These are phyloP conservation scores for Talaromyces albobiverticillius DNA, from an alignment of 2,329 filamentous ascomycete species.

Conservation along the genomic window DNA sequence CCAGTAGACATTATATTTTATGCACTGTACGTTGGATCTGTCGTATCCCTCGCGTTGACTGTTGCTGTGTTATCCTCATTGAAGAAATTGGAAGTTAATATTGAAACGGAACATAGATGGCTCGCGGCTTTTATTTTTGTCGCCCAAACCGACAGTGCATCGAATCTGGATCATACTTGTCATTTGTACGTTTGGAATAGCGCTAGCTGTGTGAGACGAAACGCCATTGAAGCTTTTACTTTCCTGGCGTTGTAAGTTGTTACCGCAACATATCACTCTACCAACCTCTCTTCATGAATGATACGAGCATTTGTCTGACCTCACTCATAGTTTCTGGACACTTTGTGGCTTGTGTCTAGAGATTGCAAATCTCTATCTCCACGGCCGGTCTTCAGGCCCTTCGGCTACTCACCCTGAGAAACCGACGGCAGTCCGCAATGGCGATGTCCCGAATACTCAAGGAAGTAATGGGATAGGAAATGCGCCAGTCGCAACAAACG, in stretches of 20 bases:
- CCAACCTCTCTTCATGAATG: background rate
- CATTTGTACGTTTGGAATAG: background rate
- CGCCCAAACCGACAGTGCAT: slow-evolving; percentile 6
- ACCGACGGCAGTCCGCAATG: background rate
- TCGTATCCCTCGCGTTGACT: background rate
- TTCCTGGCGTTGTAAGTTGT: slow-evolving; percentile 7
- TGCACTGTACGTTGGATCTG: slow-evolving; percentile 13
- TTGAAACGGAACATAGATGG: slow-evolving; percentile 1
- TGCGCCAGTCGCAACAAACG: background rate
- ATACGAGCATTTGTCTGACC: background rate
- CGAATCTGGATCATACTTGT: background rate
- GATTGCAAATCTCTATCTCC: slow-evolving; percentile 16
- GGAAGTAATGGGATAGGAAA: background rate
- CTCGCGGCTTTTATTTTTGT: slow-evolving; percentile 15
- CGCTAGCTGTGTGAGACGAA: slow-evolving; percentile 1
- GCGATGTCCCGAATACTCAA: background rate
- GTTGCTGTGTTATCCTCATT: no score
- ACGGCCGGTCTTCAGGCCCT: background rate
- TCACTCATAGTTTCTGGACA: slow-evolving; percentile 15
- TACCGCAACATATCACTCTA: background rate
- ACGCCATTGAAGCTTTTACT: slow-evolving; percentile 7
- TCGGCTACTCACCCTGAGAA: background rate
- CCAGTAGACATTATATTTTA: slow-evolving; percentile 20
- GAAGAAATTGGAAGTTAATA: background rate
- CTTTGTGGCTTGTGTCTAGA: slow-evolving; percentile 18